Evolutionary conservation across 2,329 filamentous ascomycete genomes (phyloP).

Genomic region (Dactylellina cionopaga): DNA sequence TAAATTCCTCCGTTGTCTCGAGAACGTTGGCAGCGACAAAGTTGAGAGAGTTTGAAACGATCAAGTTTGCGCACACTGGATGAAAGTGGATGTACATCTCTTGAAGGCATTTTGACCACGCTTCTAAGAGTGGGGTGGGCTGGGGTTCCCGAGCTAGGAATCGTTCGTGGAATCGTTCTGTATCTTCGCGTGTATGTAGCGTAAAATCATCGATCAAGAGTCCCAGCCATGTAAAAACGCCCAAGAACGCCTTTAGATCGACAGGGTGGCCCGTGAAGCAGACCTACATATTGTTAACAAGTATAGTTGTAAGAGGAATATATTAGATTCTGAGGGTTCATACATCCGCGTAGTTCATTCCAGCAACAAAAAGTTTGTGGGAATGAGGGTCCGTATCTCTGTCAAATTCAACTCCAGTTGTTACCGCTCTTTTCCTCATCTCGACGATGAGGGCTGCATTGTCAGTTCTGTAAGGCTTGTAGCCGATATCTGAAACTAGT

Average conservation of each 20-base stretch:
- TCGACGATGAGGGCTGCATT: background rate
- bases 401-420: background rate
- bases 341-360: background rate
- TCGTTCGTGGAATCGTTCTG: constrained; percentile 56
- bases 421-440: background rate
- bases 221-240: background rate
- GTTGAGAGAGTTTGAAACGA: constrained; percentile 57
- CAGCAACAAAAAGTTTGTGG: background rate
- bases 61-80: constrained; percentile 57
- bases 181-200: constrained; percentile 16
- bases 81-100: constrained; percentile 55
- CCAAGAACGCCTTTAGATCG: background rate
- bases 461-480: background rate
- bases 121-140: constrained; percentile 53
- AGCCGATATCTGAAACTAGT: background rate
- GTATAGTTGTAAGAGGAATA: background rate
- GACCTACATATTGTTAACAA: background rate
- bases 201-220: background rate
- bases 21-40: constrained; percentile 58
- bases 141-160: constrained; percentile 55
- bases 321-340: background rate
- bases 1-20: constrained; percentile 54
- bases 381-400: background rate
- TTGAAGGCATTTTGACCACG: constrained; percentile 55
- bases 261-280: background rate